Percentiles rank a stretch among this genome's conserved stretches.
Evolutionary conservation across 2,329 filamentous ascomycete species (phyloP).

Genomic region (Trichophyton mentagrophytes): DNA sequence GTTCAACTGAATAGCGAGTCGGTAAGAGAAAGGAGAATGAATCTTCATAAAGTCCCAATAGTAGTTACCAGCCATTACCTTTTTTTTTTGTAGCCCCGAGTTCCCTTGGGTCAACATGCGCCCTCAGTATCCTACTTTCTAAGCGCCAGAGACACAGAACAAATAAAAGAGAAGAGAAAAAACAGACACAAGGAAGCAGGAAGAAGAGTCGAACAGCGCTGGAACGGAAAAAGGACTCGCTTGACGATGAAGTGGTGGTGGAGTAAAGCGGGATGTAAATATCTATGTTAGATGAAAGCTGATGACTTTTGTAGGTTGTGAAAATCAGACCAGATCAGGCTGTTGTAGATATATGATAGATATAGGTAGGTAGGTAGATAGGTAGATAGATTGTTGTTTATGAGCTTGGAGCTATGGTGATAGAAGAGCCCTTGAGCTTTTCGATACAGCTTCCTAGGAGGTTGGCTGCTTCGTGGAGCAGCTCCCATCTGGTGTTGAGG

Average conservation of each 20-base stretch:
- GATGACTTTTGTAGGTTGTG: neutral
- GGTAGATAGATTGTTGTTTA: neutral
- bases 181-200: neutral
- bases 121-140: neutral
- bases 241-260: no score
- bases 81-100: neutral
- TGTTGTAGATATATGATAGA: no score
- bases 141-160: neutral
- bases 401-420: neutral
- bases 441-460: conserved; percentile 70
- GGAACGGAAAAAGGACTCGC: neutral
- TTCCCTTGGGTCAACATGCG: neutral
- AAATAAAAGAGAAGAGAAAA: neutral
- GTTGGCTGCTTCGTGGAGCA: conserved; percentile 74
- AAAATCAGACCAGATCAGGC: no score
- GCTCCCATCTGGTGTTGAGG: conserved; percentile 72
- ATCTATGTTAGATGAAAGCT: neutral
- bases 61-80: neutral
- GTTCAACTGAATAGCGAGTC: neutral
- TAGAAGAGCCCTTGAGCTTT: conserved; percentile 30
- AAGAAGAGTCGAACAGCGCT: neutral
- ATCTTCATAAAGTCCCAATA: neutral
- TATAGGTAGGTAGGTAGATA: neutral
- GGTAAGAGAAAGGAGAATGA: neutral
- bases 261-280: neutral